Evolutionary conservation across 2,329 filamentous ascomycete species (phyloP).

Genomic region (Penicillium sp.): DNA sequence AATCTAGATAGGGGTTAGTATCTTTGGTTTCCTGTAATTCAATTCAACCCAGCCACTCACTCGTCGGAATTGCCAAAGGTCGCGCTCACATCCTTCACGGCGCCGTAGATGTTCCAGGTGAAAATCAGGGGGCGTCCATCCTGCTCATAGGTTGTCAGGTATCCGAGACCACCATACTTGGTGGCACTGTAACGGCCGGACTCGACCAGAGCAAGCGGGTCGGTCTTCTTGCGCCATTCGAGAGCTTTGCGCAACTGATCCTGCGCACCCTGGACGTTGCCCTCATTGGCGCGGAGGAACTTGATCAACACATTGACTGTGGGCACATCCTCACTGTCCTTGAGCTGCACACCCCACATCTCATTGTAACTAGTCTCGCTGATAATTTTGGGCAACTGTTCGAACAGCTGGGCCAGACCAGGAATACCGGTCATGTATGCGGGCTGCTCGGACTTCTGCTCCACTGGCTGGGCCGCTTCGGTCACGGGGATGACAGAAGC

Average conservation of each 20-base stretch:
- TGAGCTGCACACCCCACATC: constrained; percentile 83
- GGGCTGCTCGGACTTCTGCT: constrained; percentile 36
- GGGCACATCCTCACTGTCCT: constrained; percentile 61
- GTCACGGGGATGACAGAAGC: constrained; percentile 12
- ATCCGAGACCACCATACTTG: constrained; percentile 80
- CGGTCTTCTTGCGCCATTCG: constrained; percentile 77
- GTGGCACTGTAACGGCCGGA: constrained; percentile 64
- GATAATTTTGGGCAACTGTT: constrained; percentile 62
- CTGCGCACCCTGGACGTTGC: constrained; percentile 72
- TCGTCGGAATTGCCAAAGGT: constrained; percentile 82
- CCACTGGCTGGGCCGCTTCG: constrained; percentile 23
- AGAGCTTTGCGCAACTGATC: constrained; percentile 79
- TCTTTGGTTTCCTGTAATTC: neutral
- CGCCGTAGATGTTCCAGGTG: constrained; percentile 93
- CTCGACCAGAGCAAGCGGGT: constrained; percentile 69
- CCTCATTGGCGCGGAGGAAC: constrained; percentile 87
- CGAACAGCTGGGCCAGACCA: constrained; percentile 60
- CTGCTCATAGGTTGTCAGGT: constrained; percentile 71
- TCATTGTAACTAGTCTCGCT: constrained; percentile 66
- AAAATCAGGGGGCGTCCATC: constrained; percentile 63
- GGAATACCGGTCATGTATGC: constrained; percentile 43
- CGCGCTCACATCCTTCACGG: constrained; percentile 75
- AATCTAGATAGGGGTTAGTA: constrained; percentile 61
- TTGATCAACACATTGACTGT: constrained; percentile 88
- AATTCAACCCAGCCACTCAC: constrained; percentile 56